Base-by-base conservation (phyloP, 2,329 filamentous ascomycete genomes). In the Pestalotiopsis sp. region DNA sequence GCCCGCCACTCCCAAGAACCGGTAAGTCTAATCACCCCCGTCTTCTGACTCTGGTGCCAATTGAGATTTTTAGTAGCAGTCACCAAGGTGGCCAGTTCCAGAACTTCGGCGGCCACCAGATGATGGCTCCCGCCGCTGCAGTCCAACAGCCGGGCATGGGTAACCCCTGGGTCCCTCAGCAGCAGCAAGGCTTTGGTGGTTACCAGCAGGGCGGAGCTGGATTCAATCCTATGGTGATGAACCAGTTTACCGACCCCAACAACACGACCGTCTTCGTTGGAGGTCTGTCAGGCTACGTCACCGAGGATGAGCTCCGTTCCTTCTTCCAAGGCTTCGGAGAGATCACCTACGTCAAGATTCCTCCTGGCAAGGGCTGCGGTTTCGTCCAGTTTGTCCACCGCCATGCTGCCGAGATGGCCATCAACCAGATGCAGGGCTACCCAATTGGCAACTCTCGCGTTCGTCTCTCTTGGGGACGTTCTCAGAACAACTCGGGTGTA, bases 341-440 rank as follows among this genome's bases (percentile, higher is more conserved):
- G 81, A 99, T 99, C 79, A 99, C 96, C 76, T 99, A 99, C 81
- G 96, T 99, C 85, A 99, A 99, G 91, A 99, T 99, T 69, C 96
- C 96, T 67, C 95, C 96, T 73, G 96, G 96, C 84, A 99, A 99
- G 89, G 96, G 96, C 75, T 99, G 96, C 78, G 96, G 96, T 69
- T 99, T 99, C 79, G 96, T 99, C 69, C 96, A 99, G 83, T 99
- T 99, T 76, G 96, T 99, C 68, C 96, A 99, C 85, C 94, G 96
- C 74, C 96, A 99, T 78, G 96, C 96, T 66, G 96, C 96, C 14
- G 96, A 99, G 85, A 99, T 99, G 96, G 96, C 96, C 75, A 99
- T 99, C 89, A 99, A 99, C 85, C 96, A 99, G 84, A 99, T 99
- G 96, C 96, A 99, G 84, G 96, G 96, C 70, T 99, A 99, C 81